These are phyloP conservation scores for Candida bentonensis DNA, from an alignment of 805 yeast genomes.

Conservation along the genomic window DNA sequence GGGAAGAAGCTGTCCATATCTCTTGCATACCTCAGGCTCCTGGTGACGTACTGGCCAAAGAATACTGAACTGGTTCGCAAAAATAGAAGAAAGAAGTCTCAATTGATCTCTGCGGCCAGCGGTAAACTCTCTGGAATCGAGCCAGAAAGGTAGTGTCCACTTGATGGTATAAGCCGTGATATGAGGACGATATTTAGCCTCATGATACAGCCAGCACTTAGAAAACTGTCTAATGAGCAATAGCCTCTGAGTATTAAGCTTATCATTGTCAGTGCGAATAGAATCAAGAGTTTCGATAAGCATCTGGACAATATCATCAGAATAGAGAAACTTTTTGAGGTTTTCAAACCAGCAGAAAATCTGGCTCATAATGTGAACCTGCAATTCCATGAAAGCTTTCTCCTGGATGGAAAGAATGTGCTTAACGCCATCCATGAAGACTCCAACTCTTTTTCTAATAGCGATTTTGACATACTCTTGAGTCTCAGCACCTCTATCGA, in stretches of 20 bases:
- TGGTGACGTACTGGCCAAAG: constrained; percentile 18
- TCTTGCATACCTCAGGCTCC: constrained; percentile 14
- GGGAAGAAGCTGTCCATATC: constrained; percentile 20
- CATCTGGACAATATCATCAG: constrained; percentile 27
- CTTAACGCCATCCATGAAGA: constrained; percentile 9
- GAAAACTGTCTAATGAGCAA: constrained; percentile 36
- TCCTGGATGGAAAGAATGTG: constrained; percentile 5
- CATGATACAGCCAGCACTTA: constrained; percentile 13
- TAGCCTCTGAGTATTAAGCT: constrained; percentile 41
- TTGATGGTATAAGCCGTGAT: constrained; percentile 15
- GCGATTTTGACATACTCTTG: constrained; percentile 5
- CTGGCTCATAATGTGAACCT: constrained; percentile 45
- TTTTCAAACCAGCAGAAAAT: constrained; percentile 40
- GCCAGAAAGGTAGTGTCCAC: constrained; percentile 17
- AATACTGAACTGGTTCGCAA: constrained; percentile 16
- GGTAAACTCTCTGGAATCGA: constrained; percentile 10
- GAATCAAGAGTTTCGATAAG: constrained; percentile 35
- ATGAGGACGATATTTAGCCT: constrained; percentile 13
- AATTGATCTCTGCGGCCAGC: constrained; percentile 13
- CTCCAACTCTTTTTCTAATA: constrained; percentile 5
- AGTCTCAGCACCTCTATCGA: constrained; percentile 9
- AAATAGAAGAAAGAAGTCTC: constrained; percentile 15
- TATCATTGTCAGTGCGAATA: constrained; percentile 45
- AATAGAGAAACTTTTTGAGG: constrained; percentile 27
- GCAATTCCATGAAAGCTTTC: constrained; percentile 18